phyloP scores from a whole-genome alignment of 345 rosid genomes.

The Punica granatum region DNA sequence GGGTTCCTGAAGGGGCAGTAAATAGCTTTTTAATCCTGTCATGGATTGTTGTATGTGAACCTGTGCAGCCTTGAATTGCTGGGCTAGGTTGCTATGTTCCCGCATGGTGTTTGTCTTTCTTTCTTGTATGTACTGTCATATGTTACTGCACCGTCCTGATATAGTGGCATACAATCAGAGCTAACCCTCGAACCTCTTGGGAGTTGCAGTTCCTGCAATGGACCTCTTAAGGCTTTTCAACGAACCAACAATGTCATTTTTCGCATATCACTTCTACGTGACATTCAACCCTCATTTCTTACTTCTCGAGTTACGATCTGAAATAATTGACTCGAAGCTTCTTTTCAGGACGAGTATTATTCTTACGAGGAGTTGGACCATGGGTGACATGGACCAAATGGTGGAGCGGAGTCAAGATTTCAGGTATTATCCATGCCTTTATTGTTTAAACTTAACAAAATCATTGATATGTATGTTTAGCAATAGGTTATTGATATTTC shows the following conservation, averaged over 20 bases:
- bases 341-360: neutral
- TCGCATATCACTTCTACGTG: neutral
- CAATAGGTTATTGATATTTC: neutral
- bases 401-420: neutral
- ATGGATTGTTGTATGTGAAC: too few relatives aligned
- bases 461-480: neutral
- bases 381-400: neutral
- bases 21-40: neutral
- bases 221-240: neutral
- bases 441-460: neutral
- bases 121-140: neutral
- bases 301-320: neutral
- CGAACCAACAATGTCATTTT: neutral
- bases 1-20: neutral
- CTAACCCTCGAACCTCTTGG: neutral
- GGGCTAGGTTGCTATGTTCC: neutral
- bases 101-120: neutral
- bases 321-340: neutral
- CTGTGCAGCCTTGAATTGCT: neutral
- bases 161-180: neutral
- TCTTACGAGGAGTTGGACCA: neutral
- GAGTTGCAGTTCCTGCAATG: neutral
- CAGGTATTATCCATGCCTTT: neutral
- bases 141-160: neutral
- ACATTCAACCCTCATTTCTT: neutral